A percentile compares a stretch with the other conserved stretches of the same genome.
Evolutionary conservation across 331 rosid genomes (phyloP).

Genomic region (Saraca asoca): DNA sequence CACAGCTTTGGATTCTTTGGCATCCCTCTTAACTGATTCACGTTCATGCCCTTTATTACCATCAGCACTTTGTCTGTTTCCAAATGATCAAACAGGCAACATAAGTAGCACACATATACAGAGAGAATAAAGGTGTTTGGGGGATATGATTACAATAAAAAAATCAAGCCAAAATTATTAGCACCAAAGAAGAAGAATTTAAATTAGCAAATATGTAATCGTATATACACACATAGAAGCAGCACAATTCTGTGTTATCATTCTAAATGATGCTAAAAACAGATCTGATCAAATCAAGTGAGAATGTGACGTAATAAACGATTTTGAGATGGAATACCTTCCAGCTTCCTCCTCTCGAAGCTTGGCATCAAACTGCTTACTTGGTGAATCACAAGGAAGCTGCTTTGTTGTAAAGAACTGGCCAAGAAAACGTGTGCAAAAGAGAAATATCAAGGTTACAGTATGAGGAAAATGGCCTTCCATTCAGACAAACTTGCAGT

Average conservation of each 20-base stretch:
- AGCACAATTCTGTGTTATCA: conserved; percentile 12
- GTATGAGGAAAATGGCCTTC: conserved; percentile 13
- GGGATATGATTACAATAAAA: neutral
- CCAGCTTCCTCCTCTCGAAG: conserved; percentile 72
- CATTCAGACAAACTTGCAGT: neutral
- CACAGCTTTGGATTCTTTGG: conserved; percentile 54
- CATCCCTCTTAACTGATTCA: conserved; percentile 41
- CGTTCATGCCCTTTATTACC: conserved; percentile 44
- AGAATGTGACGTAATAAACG: conserved; percentile 20
- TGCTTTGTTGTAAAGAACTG: conserved; percentile 77
- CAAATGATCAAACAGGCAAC: conserved; percentile 32
- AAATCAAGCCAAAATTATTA: conserved; percentile 17
- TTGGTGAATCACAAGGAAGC: conserved; percentile 78
- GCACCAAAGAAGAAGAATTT: neutral
- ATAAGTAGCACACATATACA: neutral
- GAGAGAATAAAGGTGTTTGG: neutral
- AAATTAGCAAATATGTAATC: neutral
- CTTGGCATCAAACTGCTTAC: conserved; percentile 86
- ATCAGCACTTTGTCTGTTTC: conserved; percentile 54
- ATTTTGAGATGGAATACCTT: conserved; percentile 54
- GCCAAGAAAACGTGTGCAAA: conserved; percentile 15
- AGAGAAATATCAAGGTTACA: conserved; percentile 4
- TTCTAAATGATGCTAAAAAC: conserved; percentile 19
- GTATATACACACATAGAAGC: conserved; percentile 11
- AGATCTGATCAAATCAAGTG: conserved; percentile 8